These are phyloP conservation scores for Termitomyces sp. DNA, from an alignment of 768 basidiomycete species.

Conservation along the genomic window DNA sequence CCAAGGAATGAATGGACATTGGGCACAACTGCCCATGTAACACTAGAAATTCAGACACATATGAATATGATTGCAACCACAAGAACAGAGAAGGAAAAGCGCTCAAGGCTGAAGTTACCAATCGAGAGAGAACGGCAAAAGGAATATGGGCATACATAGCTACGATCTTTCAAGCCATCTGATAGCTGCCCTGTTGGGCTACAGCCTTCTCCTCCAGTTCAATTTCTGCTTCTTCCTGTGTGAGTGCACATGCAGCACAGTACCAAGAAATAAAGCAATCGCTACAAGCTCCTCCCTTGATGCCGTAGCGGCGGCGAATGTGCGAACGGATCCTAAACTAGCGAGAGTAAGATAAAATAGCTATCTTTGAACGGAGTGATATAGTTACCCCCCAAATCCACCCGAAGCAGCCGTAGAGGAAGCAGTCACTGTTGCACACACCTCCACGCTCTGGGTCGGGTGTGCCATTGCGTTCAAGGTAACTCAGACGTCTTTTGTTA, in stretches of 20 bases:
- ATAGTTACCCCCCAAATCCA: conserved; percentile 32
- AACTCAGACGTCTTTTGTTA: conserved; percentile 29
- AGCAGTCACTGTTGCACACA: conserved; percentile 26
- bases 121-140: not conserved
- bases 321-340: not conserved
- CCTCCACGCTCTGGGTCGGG: conserved; percentile 34
- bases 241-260: conserved; percentile 39
- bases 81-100: too few relatives aligned
- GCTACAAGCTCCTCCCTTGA: conserved; percentile 28
- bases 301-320: conserved; percentile 32
- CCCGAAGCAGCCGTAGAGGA: conserved; percentile 22
- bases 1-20: too few relatives aligned
- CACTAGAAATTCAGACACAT: too few relatives aligned
- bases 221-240: conserved; percentile 39
- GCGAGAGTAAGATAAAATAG: too few relatives aligned
- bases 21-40: too few relatives aligned
- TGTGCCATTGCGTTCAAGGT: conserved; percentile 25
- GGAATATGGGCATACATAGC: not conserved
- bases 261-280: conserved; percentile 31
- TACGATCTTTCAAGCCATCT: conserved; percentile 7
- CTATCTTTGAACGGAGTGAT: too few relatives aligned
- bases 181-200: conserved; percentile 18
- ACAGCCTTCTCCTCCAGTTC: conserved; percentile 31
- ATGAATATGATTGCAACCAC: too few relatives aligned
- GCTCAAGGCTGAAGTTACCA: not conserved